Evolutionary conservation across 2,329 filamentous ascomycete species (phyloP).

Genomic region (Venturiaceae sp.): DNA sequence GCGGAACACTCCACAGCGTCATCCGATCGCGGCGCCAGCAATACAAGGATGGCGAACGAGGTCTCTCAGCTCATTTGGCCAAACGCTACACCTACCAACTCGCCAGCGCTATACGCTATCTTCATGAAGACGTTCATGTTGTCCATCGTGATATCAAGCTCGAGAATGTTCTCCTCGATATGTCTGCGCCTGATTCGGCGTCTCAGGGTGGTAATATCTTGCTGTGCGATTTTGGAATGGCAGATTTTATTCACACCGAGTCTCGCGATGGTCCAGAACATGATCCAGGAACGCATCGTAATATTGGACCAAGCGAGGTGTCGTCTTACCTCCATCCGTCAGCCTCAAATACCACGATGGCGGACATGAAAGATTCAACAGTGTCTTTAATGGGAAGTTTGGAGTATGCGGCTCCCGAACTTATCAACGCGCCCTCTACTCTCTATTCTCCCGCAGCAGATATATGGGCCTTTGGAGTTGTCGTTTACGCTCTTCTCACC

Average conservation of each 20-base stretch:
- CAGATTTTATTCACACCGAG: slow-evolving; percentile 53
- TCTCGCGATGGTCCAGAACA: slow-evolving; percentile 35
- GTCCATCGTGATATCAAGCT: slow-evolving; percentile 61
- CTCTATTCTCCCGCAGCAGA: slow-evolving; percentile 48
- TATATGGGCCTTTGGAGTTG: slow-evolving; percentile 58
- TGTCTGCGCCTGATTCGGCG: slow-evolving; percentile 36
- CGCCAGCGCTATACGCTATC: slow-evolving; percentile 53
- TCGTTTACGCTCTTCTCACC: slow-evolving; percentile 50
- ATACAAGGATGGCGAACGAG: slow-evolving; percentile 15
- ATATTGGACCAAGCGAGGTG: slow-evolving; percentile 41
- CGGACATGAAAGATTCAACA: background rate
- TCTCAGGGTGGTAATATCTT: slow-evolving; percentile 46
- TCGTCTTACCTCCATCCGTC: background rate
- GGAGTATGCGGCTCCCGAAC: slow-evolving; percentile 43
- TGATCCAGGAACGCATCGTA: slow-evolving; percentile 39
- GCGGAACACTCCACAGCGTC: slow-evolving; percentile 55
- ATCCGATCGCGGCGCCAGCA: slow-evolving; percentile 29
- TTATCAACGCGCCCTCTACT: slow-evolving; percentile 29
- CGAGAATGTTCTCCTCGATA: slow-evolving; percentile 57
- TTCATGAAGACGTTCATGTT: slow-evolving; percentile 57
- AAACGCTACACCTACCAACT: slow-evolving; percentile 54
- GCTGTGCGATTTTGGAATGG: slow-evolving; percentile 61
- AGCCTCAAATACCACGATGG: background rate
- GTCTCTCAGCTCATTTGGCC: slow-evolving; percentile 41
- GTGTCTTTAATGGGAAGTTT: slow-evolving; percentile 42